Conservation (phyloP, 225 moss, liverwort and hornwort genomes). For the Physcomitrellopsis africana region DNA sequence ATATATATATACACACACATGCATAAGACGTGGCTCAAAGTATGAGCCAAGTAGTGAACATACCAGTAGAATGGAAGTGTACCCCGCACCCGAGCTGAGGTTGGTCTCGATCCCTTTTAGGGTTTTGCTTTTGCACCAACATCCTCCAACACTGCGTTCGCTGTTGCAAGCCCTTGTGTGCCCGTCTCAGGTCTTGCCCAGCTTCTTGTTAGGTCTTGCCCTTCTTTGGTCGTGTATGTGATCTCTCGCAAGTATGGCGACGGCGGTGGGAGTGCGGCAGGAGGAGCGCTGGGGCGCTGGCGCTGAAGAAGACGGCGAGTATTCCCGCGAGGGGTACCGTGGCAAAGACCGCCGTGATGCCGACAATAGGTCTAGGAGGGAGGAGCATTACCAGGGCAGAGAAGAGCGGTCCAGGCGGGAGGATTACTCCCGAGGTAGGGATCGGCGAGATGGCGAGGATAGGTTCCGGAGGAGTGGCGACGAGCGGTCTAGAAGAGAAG, state of each 20-base stretch:
- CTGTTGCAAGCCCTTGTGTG: too few species aligned
- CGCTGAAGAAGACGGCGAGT: constrained; percentile 4
- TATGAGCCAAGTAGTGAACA: too few species aligned
- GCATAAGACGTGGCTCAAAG: too few species aligned
- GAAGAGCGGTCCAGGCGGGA: constrained; percentile 7
- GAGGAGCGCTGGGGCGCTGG: constrained; percentile 55
- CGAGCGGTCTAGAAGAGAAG: constrained; percentile 14
- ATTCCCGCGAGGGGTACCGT: constrained; percentile 33
- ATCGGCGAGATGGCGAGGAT: constrained; percentile 17
- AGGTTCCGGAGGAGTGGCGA: constrained; percentile 18
- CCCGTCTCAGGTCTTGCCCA: too few species aligned
- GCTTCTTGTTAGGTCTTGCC: too few species aligned
- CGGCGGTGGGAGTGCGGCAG: constrained; percentile 39
- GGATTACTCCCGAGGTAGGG: constrained; percentile 1
- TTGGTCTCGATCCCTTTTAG: too few species aligned
- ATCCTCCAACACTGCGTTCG: too few species aligned
- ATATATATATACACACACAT: too few species aligned
- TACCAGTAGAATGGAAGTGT: too few species aligned
- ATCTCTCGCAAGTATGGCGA: constrained; percentile 33
- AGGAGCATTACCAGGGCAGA: neutral
- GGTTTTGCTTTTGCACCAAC: too few species aligned
- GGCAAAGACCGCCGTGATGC: constrained; percentile 10
- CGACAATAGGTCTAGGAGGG: neutral
- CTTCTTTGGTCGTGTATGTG: neutral
- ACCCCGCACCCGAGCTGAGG: too few species aligned